Evolutionary conservation across 1,139 yeast species (phyloP).

Genomic region (Kazachstania sp.): DNA sequence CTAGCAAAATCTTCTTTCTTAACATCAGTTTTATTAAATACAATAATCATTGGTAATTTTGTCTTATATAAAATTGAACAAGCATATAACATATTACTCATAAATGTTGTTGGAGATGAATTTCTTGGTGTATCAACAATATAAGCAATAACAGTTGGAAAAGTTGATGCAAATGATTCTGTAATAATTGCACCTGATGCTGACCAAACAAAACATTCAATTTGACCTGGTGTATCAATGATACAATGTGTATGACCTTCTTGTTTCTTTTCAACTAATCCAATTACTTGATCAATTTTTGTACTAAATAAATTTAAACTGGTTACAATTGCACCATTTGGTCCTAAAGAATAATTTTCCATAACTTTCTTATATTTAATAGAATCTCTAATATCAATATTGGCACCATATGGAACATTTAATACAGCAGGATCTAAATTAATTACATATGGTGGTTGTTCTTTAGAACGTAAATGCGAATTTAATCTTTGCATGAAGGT

Average conservation of each 20-base stretch:
- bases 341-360: conserved; percentile 89
- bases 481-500: conserved; percentile 94
- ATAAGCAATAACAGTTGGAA: conserved; percentile 93
- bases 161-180: conserved; percentile 91
- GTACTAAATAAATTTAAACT: conserved; percentile 87
- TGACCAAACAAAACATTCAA: conserved; percentile 94
- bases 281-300: conserved; percentile 90
- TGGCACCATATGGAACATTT: conserved; percentile 85
- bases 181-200: conserved; percentile 96
- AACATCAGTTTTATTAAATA: conserved; percentile 91
- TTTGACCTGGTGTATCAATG: conserved; percentile 97
- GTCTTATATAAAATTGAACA: conserved; percentile 95
- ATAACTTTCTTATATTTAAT: conserved; percentile 92
- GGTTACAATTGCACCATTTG: conserved; percentile 97
- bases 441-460: conserved; percentile 67
- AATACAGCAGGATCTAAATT: conserved; percentile 95
- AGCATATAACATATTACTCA: conserved; percentile 97
- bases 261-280: conserved; percentile 72
- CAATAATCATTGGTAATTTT: conserved; percentile 92
- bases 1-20: conserved; percentile 77
- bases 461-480: conserved; percentile 69
- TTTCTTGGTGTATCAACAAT: conserved; percentile 95
- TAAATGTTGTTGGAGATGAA: conserved; percentile 89
- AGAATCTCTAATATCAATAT: conserved; percentile 93
- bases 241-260: conserved; percentile 62